Conservation (phyloP, 2,329 filamentous ascomycete genomes). For the Myriosclerotinia curreyana region DNA sequence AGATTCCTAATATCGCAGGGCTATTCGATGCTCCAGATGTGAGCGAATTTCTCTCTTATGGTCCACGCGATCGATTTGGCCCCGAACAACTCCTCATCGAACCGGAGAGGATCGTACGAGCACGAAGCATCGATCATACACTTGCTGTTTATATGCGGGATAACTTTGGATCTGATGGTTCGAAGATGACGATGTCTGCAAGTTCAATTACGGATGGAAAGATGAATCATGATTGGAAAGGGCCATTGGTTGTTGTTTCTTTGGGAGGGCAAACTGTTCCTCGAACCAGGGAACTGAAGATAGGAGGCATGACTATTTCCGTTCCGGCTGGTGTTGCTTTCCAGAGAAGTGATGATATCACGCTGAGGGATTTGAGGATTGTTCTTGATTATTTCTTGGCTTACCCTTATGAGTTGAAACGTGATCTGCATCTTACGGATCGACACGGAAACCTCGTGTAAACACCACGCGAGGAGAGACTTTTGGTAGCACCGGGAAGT, state of each 20-base stretch:
- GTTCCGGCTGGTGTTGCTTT: neutral
- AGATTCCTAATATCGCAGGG: neutral
- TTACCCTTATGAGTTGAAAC: neutral
- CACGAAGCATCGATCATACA: neutral
- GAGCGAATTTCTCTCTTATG: neutral
- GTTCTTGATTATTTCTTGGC: slow-evolving; percentile 15
- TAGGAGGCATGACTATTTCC: neutral
- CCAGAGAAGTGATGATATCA: neutral
- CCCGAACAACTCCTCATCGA: neutral
- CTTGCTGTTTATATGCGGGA: neutral
- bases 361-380: slow-evolving; percentile 10
- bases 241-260: neutral
- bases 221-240: neutral
- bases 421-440: neutral
- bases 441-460: neutral
- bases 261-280: neutral
- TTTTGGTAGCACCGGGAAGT: no score
- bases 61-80: neutral
- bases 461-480: no score
- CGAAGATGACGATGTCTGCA: slow-evolving; percentile 6
- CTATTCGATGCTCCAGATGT: neutral
- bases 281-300: no score
- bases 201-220: neutral
- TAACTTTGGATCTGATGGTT: slow-evolving; percentile 11
- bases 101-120: neutral